These are phyloP conservation scores for Fusarium pseudonygamai DNA, from an alignment of 2,329 filamentous ascomycete species.

Conservation along the genomic window DNA sequence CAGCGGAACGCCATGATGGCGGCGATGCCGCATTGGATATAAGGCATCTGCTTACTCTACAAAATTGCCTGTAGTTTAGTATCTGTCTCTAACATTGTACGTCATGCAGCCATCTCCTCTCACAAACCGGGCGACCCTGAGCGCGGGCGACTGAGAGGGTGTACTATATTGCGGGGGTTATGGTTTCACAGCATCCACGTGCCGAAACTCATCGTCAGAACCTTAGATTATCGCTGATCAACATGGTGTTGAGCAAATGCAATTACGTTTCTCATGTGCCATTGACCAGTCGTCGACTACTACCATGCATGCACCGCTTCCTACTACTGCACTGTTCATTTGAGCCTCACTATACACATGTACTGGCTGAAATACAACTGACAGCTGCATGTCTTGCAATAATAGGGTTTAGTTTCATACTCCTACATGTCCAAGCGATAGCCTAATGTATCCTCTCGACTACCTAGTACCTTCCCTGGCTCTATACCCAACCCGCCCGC, in stretches of 20 bases:
- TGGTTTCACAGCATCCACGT: constrained; percentile 25
- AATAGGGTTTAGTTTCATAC: constrained; percentile 10
- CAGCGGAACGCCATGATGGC: constrained; percentile 23
- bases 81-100: constrained; percentile 3
- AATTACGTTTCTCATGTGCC: constrained; percentile 26
- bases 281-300: background rate
- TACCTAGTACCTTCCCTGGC: constrained; percentile 13
- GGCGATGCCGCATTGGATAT: constrained; percentile 2
- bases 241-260: constrained; percentile 15
- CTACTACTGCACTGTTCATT: background rate
- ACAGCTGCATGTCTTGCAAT: constrained; percentile 27
- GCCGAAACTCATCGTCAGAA: constrained; percentile 1
- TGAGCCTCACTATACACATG: background rate
- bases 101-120: constrained; percentile 30
- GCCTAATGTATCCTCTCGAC: constrained; percentile 28
- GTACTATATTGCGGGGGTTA: constrained; percentile 24
- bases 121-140: constrained; percentile 27
- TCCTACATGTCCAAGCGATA: constrained; percentile 1
- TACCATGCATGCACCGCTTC: background rate
- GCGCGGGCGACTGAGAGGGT: constrained; percentile 12
- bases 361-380: background rate
- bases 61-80: background rate
- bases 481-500: constrained; percentile 25
- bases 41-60: background rate
- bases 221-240: constrained; percentile 7